Evolutionary conservation across 2,329 filamentous ascomycete species (phyloP), one percentile per base, ranked within the genome.

Genomic region (Neofusicoccum umdonicola): DNA sequence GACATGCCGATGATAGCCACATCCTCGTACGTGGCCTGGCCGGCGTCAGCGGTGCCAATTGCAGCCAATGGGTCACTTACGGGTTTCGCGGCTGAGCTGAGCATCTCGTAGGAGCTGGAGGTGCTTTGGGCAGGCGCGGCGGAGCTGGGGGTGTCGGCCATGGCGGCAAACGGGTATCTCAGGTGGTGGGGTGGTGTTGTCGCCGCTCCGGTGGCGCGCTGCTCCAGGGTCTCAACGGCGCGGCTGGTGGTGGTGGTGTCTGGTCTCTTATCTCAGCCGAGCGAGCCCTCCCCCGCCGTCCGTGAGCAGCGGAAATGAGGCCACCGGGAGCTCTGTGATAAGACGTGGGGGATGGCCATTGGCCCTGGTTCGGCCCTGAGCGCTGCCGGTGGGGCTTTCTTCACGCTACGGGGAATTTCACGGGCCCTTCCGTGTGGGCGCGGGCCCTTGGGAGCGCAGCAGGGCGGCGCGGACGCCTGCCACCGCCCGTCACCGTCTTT

Each of bases 1-100:
- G 70, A 70, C 65, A 76, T 70, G 4, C 76, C 76, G 15, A 77
- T 69, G 17, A 78, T 71, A 7, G 76, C 76, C 15, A 77, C 69
- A 51, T 71, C 71, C 22, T 66, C 65, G 37, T 37, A 15, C 11
- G 31, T 9, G 22, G 37, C 19, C 58, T 62, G 31, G n/a, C 7
- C 27, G 27, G 27, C 27, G 27, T 31, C 27, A 31, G 27, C 27
- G 27, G 27, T 31, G 27, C 27, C 27, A 31, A 44, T 1, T 34
- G 22, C 22, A 3, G 22, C 22, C 9, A 3, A 34, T 41, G 35
- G 9, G 35, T 12, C 47, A 19, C 54, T 58, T 17, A 44, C 54
- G 6, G 54, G 19, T 17, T 17, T 58, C 7, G 54, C 34, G 22
- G 54, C 6, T 9, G 41, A 12, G 22, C 13, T 45, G 54, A 58